Conservation (phyloP, 1,284 basidiomycete genomes). For the Leccinum fuscescens region DNA sequence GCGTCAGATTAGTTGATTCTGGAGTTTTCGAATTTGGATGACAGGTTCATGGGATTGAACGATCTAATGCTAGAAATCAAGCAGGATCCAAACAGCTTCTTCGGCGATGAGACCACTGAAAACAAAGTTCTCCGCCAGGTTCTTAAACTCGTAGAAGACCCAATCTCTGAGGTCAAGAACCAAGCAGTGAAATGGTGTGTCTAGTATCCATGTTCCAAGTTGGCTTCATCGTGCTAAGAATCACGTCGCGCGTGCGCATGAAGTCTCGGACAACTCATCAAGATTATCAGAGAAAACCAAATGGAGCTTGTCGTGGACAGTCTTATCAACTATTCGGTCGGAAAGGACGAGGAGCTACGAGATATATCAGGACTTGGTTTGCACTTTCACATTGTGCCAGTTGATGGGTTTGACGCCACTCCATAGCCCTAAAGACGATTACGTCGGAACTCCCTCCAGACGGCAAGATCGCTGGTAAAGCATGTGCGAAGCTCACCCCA, state of each 20-base stretch:
- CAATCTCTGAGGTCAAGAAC: conserved; percentile 98
- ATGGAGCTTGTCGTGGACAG: conserved; percentile 87
- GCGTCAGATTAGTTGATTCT: conserved; percentile 26
- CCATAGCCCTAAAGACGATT: conserved; percentile 87
- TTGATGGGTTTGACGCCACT: conserved; percentile 6
- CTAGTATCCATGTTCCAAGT: background rate
- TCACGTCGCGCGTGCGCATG: conserved; percentile 9
- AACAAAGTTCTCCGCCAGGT: conserved; percentile 79
- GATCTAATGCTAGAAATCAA: conserved; percentile 88
- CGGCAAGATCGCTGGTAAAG: conserved; percentile 73
- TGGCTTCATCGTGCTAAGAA: conserved; percentile 6
- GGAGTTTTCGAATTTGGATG: conserved; percentile 10
- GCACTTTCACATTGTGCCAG: conserved; percentile 22
- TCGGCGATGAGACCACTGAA: conserved; percentile 81
- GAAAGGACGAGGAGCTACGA: conserved; percentile 85
- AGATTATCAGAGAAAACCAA: conserved; percentile 78
- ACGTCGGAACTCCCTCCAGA: conserved; percentile 84
- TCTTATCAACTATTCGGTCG: conserved; percentile 80
- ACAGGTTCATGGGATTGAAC: conserved; percentile 91
- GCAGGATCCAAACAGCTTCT: conserved; percentile 64
- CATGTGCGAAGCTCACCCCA: conserved; percentile 85
- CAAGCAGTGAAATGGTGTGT: conserved; percentile 90
- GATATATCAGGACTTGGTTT: conserved; percentile 92
- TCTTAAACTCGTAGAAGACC: conserved; percentile 83
- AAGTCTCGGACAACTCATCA: conserved; percentile 84